phyloP scores from a whole-genome alignment of 805 yeast species.

The Ascoidea asiatica region DNA sequence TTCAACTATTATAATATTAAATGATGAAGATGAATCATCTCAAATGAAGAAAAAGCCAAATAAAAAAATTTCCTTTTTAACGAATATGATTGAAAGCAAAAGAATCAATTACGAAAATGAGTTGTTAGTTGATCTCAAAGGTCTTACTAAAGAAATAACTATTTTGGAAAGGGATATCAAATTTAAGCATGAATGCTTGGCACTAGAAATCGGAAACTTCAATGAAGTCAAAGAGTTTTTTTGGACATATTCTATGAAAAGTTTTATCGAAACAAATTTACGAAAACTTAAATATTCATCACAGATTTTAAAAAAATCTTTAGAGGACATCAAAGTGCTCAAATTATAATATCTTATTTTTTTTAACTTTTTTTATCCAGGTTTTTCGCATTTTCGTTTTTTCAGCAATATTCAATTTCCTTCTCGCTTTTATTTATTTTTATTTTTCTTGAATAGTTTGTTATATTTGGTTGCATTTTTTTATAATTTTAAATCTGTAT shows the following conservation, averaged over 20 bases:
- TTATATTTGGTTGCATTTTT: no score
- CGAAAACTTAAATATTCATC: conserved; percentile 13
- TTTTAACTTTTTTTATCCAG: no score
- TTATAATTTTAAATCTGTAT: no score
- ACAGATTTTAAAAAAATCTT: background rate
- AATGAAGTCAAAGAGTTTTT: conserved; percentile 34
- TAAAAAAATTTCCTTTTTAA: conserved; percentile 16
- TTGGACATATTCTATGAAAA: conserved; percentile 23
- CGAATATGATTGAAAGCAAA: conserved; percentile 36
- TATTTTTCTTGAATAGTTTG: no score
- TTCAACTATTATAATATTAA: no score
- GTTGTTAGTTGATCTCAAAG: conserved; percentile 24
- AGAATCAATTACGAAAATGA: conserved; percentile 32
- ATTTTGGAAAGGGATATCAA: conserved; percentile 33
- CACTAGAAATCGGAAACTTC: conserved; percentile 49
- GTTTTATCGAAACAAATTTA: conserved; percentile 18
- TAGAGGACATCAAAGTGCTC: background rate
- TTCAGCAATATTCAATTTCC: no score
- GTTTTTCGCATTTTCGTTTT: no score
- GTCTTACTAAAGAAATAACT: conserved; percentile 27
- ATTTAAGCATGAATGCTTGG: conserved; percentile 43
- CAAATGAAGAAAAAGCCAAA: no score
- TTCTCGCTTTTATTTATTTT: no score
- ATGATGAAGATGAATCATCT: no score
- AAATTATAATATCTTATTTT: no score